Percentiles rank a stretch among this genome's conserved stretches.
These are phyloP conservation scores for Salix caprea DNA, from an alignment of 345 rosid genomes.

Conservation along the genomic window DNA sequence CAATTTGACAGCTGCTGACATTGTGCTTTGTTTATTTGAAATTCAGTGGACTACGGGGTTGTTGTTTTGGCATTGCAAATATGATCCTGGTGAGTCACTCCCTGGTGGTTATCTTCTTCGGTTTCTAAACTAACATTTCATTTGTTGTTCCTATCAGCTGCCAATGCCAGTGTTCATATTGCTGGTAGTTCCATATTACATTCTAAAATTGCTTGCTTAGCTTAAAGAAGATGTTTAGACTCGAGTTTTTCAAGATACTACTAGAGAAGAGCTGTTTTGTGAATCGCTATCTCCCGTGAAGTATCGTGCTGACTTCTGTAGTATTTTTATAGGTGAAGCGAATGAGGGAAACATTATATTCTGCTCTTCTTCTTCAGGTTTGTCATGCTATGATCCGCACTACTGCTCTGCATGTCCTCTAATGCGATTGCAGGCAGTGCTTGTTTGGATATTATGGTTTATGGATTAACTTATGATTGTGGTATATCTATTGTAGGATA, in stretches of 20 bases:
- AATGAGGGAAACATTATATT: conserved; percentile 88
- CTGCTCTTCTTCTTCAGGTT: conserved; percentile 91
- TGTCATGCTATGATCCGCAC: background rate
- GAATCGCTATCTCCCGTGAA: background rate
- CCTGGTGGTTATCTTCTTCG: background rate
- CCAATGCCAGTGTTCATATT: background rate
- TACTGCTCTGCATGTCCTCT: too few species aligned
- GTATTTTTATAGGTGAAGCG: conserved; percentile 64
- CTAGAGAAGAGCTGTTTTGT: background rate
- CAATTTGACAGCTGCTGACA: conserved; percentile 25
- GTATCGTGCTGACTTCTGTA: conserved; percentile 7
- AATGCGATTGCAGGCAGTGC: conserved; percentile 5
- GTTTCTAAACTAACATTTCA: background rate
- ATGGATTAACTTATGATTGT: conserved; percentile 6
- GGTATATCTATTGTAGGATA: conserved; percentile 51
- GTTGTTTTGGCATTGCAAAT: conserved; percentile 91
- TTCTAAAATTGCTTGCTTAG: background rate
- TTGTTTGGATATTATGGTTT: conserved; percentile 7
- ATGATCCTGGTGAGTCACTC: conserved; percentile 88
- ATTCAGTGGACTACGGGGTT: conserved; percentile 87
- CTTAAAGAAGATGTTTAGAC: background rate
- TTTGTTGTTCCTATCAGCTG: background rate
- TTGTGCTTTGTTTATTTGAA: conserved; percentile 27
- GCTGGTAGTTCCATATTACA: background rate
- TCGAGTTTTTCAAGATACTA: too few species aligned